Conservation (phyloP, 2,329 filamentous ascomycete genomes). For the Trichoderma atrobrunneum region DNA sequence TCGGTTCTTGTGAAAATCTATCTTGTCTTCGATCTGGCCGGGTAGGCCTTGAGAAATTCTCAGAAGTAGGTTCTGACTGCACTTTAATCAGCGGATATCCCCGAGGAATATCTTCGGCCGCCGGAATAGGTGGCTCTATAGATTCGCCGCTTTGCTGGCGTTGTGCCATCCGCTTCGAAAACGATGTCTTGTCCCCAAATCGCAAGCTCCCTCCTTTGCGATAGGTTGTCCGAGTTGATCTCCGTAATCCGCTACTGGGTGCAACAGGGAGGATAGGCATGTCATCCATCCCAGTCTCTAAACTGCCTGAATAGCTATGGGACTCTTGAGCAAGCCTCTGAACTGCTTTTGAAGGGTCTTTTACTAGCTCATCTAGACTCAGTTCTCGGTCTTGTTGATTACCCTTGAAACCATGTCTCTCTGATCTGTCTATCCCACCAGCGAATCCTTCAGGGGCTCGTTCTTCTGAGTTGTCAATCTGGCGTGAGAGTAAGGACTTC, state of each 20-base stretch:
- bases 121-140: conserved; percentile 27
- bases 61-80: conserved; percentile 65
- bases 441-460: conserved; percentile 63
- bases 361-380: conserved; percentile 78
- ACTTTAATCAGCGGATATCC: conserved; percentile 58
- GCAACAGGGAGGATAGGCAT: conserved; percentile 81
- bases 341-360: conserved; percentile 70
- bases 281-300: conserved; percentile 59
- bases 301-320: conserved; percentile 43
- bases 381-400: conserved; percentile 56
- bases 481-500: conserved; percentile 92
- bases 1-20: conserved; percentile 47
- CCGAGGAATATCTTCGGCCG: conserved; percentile 45
- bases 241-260: conserved; percentile 74
- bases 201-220: conserved; percentile 79
- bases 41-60: conserved; percentile 62
- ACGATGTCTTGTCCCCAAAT: conserved; percentile 70
- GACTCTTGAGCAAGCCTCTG: conserved; percentile 63
- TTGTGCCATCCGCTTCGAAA: conserved; percentile 67
- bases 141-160: conserved; percentile 59
- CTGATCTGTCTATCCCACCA: conserved; percentile 79
- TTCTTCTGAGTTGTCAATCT: conserved; percentile 72
- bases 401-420: conserved; percentile 66
- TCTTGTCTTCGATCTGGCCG: conserved; percentile 44
- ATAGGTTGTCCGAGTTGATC: conserved; percentile 91